A percentile compares a stretch with the other conserved stretches of the same genome.
Conservation (phyloP, 1,284 basidiomycete genomes). For the Wallemia mellicola region DNA sequence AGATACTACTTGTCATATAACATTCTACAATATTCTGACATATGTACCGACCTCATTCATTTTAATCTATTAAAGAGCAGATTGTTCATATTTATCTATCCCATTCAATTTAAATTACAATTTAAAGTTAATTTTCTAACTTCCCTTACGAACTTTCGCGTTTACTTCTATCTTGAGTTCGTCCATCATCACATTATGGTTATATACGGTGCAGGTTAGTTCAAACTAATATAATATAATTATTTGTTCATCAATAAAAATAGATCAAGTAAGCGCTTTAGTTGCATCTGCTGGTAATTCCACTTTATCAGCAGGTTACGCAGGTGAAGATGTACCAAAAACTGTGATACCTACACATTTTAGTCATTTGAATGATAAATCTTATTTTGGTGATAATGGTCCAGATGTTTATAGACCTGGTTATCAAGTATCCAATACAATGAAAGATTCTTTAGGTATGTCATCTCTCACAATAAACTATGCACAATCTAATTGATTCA, state of each 20-base stretch:
- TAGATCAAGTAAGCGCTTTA: conserved; percentile 48
- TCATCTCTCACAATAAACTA: conserved; percentile 10
- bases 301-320: conserved; percentile 72
- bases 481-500: conserved; percentile 1
- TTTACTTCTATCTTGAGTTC: too few species aligned
- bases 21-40: too few species aligned
- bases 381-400: conserved; percentile 67
- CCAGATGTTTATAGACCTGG: conserved; percentile 68
- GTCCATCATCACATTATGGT: background rate
- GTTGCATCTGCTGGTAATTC: conserved; percentile 83
- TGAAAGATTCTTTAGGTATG: conserved; percentile 59
- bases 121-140: too few species aligned
- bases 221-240: too few species aligned
- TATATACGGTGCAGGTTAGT: background rate
- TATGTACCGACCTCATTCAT: too few species aligned
- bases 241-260: too few species aligned
- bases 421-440: conserved; percentile 61
- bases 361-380: conserved; percentile 32
- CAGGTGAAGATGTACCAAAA: conserved; percentile 87
- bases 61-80: too few species aligned
- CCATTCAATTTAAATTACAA: background rate
- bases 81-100: too few species aligned
- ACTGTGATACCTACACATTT: conserved; percentile 69
- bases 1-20: background rate
- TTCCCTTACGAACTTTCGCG: too few species aligned